phyloP scores from a whole-genome alignment of 495 filamentous ascomycete genomes.

The Choiromyces venosus region DNA sequence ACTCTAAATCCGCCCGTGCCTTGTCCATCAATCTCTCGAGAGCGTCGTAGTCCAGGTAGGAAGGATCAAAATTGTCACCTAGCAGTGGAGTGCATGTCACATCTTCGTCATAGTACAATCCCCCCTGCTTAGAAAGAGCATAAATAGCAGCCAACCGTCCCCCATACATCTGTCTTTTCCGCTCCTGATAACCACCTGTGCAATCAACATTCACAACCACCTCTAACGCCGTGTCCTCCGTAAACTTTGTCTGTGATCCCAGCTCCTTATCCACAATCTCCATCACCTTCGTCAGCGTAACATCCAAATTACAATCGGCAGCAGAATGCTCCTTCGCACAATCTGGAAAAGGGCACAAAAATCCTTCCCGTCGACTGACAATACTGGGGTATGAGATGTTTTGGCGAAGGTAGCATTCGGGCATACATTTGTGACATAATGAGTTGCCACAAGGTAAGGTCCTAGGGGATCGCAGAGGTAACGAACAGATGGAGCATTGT shows the following conservation, averaged over 20 bases:
- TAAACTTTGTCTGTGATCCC: conserved; percentile 43
- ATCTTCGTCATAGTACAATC: conserved; percentile 48
- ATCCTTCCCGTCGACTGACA: conserved; percentile 58
- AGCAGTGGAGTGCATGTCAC: conserved; percentile 49
- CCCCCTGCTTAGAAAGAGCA: conserved; percentile 51
- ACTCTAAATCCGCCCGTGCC: conserved; percentile 67
- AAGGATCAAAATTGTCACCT: conserved; percentile 42
- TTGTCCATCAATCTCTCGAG: conserved; percentile 56
- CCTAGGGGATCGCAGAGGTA: conserved; percentile 60
- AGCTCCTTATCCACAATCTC: conserved; percentile 41
- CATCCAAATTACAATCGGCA: conserved; percentile 69
- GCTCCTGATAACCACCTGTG: conserved; percentile 8
- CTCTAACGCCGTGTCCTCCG: conserved; percentile 47
- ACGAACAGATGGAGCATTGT: conserved; percentile 70
- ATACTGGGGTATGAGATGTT: conserved; percentile 70
- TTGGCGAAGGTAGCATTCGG: conserved; percentile 54
- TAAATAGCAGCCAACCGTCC: conserved; percentile 60
- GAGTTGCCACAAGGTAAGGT: conserved; percentile 79
- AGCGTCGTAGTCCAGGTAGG: conserved; percentile 49
- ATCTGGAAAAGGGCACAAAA: conserved; percentile 62
- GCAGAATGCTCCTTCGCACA: conserved; percentile 68
- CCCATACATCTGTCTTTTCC: conserved; percentile 45
- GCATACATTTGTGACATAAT: conserved; percentile 70
- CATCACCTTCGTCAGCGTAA: conserved; percentile 57
- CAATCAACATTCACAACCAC: conserved; percentile 42